phyloP scores from a whole-genome alignment of 2,329 filamentous ascomycete genomes.

The Madurella mycetomatis region DNA sequence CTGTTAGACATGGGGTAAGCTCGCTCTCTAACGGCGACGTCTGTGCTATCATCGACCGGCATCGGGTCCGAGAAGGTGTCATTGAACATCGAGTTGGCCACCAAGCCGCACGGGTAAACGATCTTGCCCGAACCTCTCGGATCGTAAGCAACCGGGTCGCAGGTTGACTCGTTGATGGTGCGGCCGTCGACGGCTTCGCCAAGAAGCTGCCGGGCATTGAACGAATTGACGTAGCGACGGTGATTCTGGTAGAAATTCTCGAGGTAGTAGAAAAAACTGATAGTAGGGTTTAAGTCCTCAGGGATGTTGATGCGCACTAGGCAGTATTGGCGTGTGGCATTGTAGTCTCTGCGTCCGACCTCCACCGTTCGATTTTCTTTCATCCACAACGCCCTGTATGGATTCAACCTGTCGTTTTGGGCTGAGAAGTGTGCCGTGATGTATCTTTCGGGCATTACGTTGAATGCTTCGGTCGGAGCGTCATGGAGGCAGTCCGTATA shows the following conservation, averaged over 20 bases:
- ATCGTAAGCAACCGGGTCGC: conserved; percentile 64
- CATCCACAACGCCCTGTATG: conserved; percentile 36
- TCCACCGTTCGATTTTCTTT: conserved; percentile 39
- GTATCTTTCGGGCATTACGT: conserved; percentile 50
- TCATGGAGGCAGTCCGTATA: conserved; percentile 72
- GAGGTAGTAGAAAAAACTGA: conserved; percentile 91
- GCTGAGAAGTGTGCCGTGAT: conserved; percentile 70
- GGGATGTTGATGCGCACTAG: conserved; percentile 74
- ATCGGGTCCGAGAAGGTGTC: conserved; percentile 73
- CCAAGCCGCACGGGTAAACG: conserved; percentile 92
- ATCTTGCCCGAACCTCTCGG: conserved; percentile 50
- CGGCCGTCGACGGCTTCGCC: conserved; percentile 58
- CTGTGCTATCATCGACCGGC: conserved; percentile 45
- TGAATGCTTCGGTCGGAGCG: conserved; percentile 45
- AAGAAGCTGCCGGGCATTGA: conserved; percentile 75
- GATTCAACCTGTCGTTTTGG: conserved; percentile 30
- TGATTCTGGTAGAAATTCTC: conserved; percentile 99
- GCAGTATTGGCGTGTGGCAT: conserved; percentile 48
- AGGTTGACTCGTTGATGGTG: conserved; percentile 65
- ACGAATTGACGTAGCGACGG: conserved; percentile 87
- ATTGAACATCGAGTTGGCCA: conserved; percentile 96
- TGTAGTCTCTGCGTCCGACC: conserved; percentile 36
- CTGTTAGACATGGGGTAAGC: conserved; percentile 74
- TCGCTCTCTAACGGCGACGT: conserved; percentile 35
- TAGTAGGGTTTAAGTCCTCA: conserved; percentile 71